Evolutionary conservation across 176 grass and related monocot species (phyloP).

Genomic region (Puya raimondii): DNA sequence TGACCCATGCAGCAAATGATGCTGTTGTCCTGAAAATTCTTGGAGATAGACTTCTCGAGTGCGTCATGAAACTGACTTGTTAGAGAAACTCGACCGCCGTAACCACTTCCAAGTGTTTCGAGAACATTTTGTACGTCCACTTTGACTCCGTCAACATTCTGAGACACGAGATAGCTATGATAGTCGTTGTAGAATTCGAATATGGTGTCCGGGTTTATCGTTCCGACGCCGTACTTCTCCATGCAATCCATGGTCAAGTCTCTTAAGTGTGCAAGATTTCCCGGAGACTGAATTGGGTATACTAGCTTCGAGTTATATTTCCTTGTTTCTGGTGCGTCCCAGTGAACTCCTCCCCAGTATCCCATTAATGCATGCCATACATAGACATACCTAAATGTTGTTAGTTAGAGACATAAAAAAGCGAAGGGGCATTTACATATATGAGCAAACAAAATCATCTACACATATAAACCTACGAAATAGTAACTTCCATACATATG

Average conservation of each 20-base stretch:
- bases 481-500: no score
- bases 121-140: conserved; percentile 25
- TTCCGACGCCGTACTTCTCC: conserved; percentile 24
- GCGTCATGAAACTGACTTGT: conserved; percentile 13
- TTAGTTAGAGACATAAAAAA: background rate
- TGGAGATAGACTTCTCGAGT: conserved; percentile 17
- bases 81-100: conserved; percentile 16
- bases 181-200: conserved; percentile 20
- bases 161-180: conserved; percentile 24
- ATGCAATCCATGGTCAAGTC: conserved; percentile 26
- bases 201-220: conserved; percentile 11
- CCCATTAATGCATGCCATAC: conserved; percentile 25
- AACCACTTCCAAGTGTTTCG: conserved; percentile 13
- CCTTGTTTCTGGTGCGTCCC: conserved; percentile 16
- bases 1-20: conserved; percentile 27
- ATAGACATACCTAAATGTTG: conserved; percentile 22
- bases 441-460: no score
- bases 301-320: conserved; percentile 23
- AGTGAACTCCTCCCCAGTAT: conserved; percentile 27
- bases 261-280: conserved; percentile 22
- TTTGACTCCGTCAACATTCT: conserved; percentile 22
- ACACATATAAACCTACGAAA: no score
- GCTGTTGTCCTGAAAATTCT: conserved; percentile 20
- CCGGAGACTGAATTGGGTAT: conserved; percentile 23
- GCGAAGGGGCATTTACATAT: no score